Conservation (phyloP, 306 rosid genomes). For the Malus asiatica region DNA sequence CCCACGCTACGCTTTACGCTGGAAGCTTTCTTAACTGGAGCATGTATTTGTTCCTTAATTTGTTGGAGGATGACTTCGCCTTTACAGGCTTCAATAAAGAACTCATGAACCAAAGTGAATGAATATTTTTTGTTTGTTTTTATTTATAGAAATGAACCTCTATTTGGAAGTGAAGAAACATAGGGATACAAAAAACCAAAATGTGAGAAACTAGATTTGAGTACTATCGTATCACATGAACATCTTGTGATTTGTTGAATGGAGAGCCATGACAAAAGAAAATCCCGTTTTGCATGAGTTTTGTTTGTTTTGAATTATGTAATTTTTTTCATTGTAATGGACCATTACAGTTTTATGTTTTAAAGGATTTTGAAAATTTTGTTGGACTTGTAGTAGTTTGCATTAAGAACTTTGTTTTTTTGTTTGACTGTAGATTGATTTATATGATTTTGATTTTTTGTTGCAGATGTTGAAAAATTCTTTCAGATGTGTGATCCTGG, state of each 20-base stretch:
- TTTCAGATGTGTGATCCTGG: conserved; percentile 87
- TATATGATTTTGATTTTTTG: conserved; percentile 14
- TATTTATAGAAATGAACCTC: background rate
- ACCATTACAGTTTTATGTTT: background rate
- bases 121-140: background rate
- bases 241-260: background rate
- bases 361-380: background rate
- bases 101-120: background rate
- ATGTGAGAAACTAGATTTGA: background rate
- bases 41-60: background rate
- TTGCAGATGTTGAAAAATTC: conserved; percentile 85
- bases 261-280: background rate
- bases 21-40: background rate
- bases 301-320: background rate
- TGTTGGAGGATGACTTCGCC: background rate
- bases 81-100: background rate
- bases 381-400: background rate
- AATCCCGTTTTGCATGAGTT: background rate
- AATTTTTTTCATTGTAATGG: background rate
- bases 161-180: background rate
- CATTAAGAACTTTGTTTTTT: background rate
- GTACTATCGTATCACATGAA: background rate
- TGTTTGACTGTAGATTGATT: background rate
- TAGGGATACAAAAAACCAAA: background rate
- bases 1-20: no score